Evolutionary conservation across 805 yeast genomes (phyloP).

Genomic region (Debaryomyces prosopidis): DNA sequence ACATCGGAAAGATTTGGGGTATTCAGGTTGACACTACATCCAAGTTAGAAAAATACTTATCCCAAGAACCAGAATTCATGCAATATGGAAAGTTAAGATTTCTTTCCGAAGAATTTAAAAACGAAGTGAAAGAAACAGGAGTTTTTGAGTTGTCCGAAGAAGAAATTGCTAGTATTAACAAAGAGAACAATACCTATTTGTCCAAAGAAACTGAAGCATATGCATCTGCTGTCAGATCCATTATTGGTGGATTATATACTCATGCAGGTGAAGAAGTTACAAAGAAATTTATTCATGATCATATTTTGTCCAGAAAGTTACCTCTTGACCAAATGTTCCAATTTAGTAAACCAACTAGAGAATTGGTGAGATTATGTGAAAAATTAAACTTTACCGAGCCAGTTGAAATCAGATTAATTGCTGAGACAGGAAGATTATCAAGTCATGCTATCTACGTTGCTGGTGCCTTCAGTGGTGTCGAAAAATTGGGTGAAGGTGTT

Average conservation of each 20-base stretch:
- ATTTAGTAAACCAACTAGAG: constrained; percentile 84
- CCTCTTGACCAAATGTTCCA: constrained; percentile 73
- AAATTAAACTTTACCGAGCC: constrained; percentile 76
- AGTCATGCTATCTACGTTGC: constrained; percentile 84
- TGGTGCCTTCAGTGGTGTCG: constrained; percentile 83
- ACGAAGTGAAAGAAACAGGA: constrained; percentile 47
- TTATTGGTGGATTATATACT: constrained; percentile 80
- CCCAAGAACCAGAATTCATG: constrained; percentile 66
- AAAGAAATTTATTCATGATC: constrained; percentile 66
- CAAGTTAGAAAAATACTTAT: constrained; percentile 62
- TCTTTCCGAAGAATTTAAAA: constrained; percentile 27
- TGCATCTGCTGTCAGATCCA: constrained; percentile 76
- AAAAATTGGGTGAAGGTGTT: constrained; percentile 89
- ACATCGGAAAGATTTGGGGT: constrained; percentile 84
- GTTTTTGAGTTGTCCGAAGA: constrained; percentile 39
- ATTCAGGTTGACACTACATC: constrained; percentile 71
- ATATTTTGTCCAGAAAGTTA: constrained; percentile 79
- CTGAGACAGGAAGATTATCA: constrained; percentile 91
- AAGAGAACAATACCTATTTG: constrained; percentile 18
- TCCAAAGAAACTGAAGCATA: constrained; percentile 47
- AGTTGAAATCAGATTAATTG: constrained; percentile 69
- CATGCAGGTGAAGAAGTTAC: constrained; percentile 67
- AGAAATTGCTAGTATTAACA: constrained; percentile 19
- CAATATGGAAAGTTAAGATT: constrained; percentile 71
- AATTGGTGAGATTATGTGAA: constrained; percentile 72